Percentiles rank a stretch among this genome's conserved stretches.
These are phyloP conservation scores for Sugiyamaella boreocaroliniensis DNA, from an alignment of 805 yeast species.

Conservation along the genomic window DNA sequence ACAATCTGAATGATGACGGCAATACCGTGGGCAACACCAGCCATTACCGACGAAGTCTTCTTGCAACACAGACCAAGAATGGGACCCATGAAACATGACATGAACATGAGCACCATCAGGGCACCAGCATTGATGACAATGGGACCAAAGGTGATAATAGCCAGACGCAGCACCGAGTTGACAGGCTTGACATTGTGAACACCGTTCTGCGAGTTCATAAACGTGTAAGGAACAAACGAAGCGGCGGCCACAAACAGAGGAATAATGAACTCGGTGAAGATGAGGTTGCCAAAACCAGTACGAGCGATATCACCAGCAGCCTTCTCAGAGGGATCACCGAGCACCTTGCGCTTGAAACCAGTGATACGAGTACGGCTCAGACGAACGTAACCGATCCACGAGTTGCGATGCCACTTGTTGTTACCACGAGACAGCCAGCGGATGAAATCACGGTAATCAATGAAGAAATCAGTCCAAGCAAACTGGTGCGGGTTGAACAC, in stretches of 20 bases:
- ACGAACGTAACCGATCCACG: conserved; percentile 77
- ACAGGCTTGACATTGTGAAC: conserved; percentile 42
- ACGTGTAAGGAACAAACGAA: conserved; percentile 65
- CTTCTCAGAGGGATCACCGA: conserved; percentile 62
- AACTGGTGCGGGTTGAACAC: conserved; percentile 97
- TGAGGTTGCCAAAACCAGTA: conserved; percentile 69
- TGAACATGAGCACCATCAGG: conserved; percentile 62
- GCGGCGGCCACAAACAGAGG: conserved; percentile 66
- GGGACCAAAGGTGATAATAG: conserved; percentile 70
- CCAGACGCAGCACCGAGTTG: conserved; percentile 56
- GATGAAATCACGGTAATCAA: conserved; percentile 91
- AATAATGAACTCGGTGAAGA: conserved; percentile 72
- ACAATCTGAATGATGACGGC: conserved; percentile 82
- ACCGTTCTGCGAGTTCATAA: conserved; percentile 83
- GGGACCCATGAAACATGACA: conserved; percentile 98
- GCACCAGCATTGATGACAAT: conserved; percentile 86
- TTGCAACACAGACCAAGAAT: conserved; percentile 89
- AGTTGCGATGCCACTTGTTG: conserved; percentile 52
- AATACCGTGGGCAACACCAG: conserved; percentile 92
- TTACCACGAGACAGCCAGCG: conserved; percentile 84
- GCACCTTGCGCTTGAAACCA: conserved; percentile 74
- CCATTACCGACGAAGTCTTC: conserved; percentile 92
- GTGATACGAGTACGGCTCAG: conserved; percentile 80
- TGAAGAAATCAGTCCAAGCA: conserved; percentile 90
- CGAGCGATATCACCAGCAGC: conserved; percentile 60